These are phyloP conservation scores for Colletotrichum sp. DNA, from an alignment of 2,329 filamentous ascomycete genomes.

Conservation along the genomic window DNA sequence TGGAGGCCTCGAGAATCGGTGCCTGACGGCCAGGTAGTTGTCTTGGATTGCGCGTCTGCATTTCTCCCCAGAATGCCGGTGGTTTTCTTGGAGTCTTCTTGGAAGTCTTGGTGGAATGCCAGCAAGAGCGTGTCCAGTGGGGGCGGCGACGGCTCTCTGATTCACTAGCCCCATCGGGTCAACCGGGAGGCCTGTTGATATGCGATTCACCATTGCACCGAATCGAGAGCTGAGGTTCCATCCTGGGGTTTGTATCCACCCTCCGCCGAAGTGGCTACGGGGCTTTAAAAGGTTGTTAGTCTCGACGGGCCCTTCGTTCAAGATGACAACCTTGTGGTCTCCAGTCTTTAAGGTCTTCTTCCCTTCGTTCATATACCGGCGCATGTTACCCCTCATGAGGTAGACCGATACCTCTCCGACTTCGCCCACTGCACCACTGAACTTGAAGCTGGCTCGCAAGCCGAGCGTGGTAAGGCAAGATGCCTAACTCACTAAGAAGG, in stretches of 20 bases:
- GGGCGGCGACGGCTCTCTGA: not conserved
- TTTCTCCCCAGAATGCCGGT: not conserved
- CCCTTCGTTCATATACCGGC: not conserved
- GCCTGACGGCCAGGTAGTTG: not conserved
- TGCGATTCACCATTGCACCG: not conserved
- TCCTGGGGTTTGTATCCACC: not conserved
- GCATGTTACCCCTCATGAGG: not conserved
- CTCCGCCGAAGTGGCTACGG: not conserved
- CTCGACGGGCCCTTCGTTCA: not conserved
- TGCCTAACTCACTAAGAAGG: not conserved
- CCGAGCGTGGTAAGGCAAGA: not conserved
- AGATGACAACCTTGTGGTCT: not conserved
- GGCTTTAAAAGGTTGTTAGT: not conserved
- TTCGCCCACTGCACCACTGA: not conserved
- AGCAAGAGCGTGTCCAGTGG: not conserved
- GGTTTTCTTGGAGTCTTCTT: not conserved
- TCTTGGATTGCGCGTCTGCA: constrained; percentile 1
- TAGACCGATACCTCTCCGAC: not conserved
- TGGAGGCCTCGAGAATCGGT: not conserved
- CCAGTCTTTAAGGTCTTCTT: not conserved
- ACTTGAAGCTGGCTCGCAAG: not conserved
- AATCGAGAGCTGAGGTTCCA: not conserved
- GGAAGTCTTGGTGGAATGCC: not conserved
- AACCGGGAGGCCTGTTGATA: not conserved
- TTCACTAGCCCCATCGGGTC: not conserved